Evolutionary conservation across 352 stramenopile genomes (phyloP).

Genomic region (Phytophthora tentaculata): DNA sequence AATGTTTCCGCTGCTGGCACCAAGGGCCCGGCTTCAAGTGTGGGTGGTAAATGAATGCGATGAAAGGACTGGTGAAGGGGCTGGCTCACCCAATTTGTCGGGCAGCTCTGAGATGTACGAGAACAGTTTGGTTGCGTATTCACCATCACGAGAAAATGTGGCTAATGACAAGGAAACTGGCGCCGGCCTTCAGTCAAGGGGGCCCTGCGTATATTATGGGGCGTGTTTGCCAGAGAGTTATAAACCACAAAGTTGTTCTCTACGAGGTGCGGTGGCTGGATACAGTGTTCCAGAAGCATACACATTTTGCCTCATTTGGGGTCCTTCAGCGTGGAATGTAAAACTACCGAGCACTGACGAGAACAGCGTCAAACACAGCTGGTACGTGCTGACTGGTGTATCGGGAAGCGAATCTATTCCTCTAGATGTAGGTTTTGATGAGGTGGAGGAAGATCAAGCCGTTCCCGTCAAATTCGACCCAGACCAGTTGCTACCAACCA

Average conservation of each 20-base stretch:
- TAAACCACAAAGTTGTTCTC: background rate
- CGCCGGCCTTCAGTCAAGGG: background rate
- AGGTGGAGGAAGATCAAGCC: constrained; percentile 7
- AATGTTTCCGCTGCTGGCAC: no score
- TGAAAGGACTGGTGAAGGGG: no score
- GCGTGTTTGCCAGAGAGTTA: background rate
- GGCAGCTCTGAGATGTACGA: background rate
- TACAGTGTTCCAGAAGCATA: no score
- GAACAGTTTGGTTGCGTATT: constrained; percentile 5
- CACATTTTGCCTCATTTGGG: constrained; percentile 11
- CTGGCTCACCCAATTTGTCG: no score
- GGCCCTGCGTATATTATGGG: background rate
- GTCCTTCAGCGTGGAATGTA: constrained; percentile 13
- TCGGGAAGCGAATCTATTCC: background rate
- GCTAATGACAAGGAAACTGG: background rate
- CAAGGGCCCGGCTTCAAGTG: no score
- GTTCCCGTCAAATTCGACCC: constrained; percentile 4
- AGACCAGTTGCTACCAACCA: constrained; percentile 1
- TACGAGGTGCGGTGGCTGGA: constrained; percentile 18
- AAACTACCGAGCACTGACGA: constrained; percentile 11
- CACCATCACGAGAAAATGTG: constrained; percentile 1
- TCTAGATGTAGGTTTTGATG: background rate
- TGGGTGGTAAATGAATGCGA: no score
- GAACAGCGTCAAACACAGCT: constrained; percentile 1
- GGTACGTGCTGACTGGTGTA: background rate